Conservation (phyloP, 2,329 filamentous ascomycete species). For the Fusarium tuaranense region DNA sequence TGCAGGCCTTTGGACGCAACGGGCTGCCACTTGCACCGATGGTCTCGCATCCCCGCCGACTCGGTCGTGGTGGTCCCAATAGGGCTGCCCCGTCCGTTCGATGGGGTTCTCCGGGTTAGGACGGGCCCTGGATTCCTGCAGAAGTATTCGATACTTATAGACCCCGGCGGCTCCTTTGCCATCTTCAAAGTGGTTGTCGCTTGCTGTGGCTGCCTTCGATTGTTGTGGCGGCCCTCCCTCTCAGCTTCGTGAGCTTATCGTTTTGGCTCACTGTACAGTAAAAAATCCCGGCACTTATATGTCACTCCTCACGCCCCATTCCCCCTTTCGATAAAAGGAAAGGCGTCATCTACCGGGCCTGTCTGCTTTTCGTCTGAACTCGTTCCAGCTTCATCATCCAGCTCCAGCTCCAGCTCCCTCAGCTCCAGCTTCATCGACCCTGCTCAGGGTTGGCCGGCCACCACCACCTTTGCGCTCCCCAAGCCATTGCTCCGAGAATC, state of each 20-base stretch:
- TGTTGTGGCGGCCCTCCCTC: constrained; percentile 30
- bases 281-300: constrained; percentile 34
- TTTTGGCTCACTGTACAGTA: constrained; percentile 19
- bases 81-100: constrained; percentile 38
- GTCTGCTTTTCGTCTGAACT: constrained; percentile 27
- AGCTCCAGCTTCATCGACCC: constrained; percentile 20
- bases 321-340: constrained; percentile 42
- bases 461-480: constrained; percentile 8
- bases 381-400: constrained; percentile 30
- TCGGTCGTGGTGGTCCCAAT: constrained; percentile 34
- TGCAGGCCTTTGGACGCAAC: constrained; percentile 28
- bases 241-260: constrained; percentile 30
- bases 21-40: constrained; percentile 30
- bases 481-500: constrained; percentile 21
- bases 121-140: constrained; percentile 27
- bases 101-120: constrained; percentile 32
- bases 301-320: constrained; percentile 31
- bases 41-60: constrained; percentile 28
- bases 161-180: constrained; percentile 34
- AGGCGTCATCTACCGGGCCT: constrained; percentile 35
- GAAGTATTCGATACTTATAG: constrained; percentile 43
- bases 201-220: constrained; percentile 35
- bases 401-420: constrained; percentile 11
- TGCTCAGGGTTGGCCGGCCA: constrained; percentile 17
- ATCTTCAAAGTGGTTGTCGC: constrained; percentile 25